phyloP scores from a whole-genome alignment of 768 basidiomycete genomes.

The Russula griseocarnosa region DNA sequence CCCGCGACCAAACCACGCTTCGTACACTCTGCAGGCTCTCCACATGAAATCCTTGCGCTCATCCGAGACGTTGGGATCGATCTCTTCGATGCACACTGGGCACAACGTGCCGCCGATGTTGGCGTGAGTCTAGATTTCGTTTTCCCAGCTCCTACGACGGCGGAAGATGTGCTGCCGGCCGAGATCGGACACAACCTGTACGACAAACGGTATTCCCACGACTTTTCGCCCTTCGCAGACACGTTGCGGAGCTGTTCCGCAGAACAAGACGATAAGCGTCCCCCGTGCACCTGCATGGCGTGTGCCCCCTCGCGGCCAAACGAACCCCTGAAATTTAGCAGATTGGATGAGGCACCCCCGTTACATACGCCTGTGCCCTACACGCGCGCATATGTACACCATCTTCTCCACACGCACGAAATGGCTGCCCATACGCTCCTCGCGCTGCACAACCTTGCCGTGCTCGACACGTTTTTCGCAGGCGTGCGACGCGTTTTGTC shows the following conservation, averaged over 20 bases:
- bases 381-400: constrained; percentile 71
- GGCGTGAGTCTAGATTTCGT: constrained; percentile 77
- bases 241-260: constrained; percentile 40
- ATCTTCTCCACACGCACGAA: constrained; percentile 83
- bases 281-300: constrained; percentile 33
- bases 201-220: constrained; percentile 49
- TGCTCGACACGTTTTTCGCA: constrained; percentile 61
- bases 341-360: constrained; percentile 32
- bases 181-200: constrained; percentile 76
- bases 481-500: constrained; percentile 46
- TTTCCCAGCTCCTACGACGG: constrained; percentile 49
- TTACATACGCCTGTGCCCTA: constrained; percentile 36
- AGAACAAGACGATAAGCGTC: constrained; percentile 39
- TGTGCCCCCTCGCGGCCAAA: constrained; percentile 31
- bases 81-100: constrained; percentile 73
- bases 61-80: constrained; percentile 66
- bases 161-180: neutral
- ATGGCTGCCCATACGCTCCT: constrained; percentile 82
- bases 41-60: constrained; percentile 72
- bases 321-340: constrained; percentile 27
- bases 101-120: constrained; percentile 56
- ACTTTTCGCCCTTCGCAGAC: constrained; percentile 55
- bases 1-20: constrained; percentile 59
- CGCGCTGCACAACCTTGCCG: constrained; percentile 67
- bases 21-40: constrained; percentile 50